Evolutionary conservation across 2,329 filamentous ascomycete species (phyloP).

Genomic region (Talaromyces rugulosus): DNA sequence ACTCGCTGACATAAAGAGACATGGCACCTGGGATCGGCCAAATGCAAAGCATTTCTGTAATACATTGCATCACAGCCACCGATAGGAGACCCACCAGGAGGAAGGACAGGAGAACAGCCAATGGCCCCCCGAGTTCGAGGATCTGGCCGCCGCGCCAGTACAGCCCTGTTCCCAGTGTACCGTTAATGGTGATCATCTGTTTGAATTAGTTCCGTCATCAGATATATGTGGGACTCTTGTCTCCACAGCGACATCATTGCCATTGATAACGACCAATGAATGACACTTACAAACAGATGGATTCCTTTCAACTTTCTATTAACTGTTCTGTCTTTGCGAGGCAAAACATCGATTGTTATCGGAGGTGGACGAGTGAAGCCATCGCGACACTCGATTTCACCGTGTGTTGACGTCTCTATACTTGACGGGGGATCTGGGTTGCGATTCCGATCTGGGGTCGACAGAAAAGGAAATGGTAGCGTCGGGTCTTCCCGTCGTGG

Average conservation of each 20-base stretch:
- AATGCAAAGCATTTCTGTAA: slow-evolving; percentile 33
- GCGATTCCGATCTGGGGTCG: background rate
- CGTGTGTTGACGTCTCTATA: background rate
- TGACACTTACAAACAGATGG: slow-evolving; percentile 22
- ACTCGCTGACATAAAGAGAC: slow-evolving; percentile 31
- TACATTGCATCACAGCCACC: slow-evolving; percentile 36
- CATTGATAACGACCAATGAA: background rate
- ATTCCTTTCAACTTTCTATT: slow-evolving; percentile 17
- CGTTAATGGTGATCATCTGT: slow-evolving; percentile 35
- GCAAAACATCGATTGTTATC: background rate
- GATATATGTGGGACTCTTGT: background rate
- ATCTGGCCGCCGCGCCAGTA: slow-evolving; percentile 29
- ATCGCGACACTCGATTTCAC: background rate
- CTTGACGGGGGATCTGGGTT: background rate
- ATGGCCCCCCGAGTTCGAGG: slow-evolving; percentile 30
- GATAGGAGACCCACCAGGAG: slow-evolving; percentile 27
- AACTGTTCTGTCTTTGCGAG: slow-evolving; percentile 3
- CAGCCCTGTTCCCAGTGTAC: slow-evolving; percentile 30
- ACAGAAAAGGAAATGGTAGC: background rate
- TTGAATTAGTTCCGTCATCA: background rate
- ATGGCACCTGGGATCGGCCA: slow-evolving; percentile 37
- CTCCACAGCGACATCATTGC: background rate
- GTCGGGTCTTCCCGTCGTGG: background rate
- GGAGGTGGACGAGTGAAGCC: background rate
- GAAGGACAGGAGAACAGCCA: slow-evolving; percentile 29